These are phyloP conservation scores for Chaetomium cochliodes DNA, from an alignment of 495 filamentous ascomycete genomes.

Conservation along the genomic window DNA sequence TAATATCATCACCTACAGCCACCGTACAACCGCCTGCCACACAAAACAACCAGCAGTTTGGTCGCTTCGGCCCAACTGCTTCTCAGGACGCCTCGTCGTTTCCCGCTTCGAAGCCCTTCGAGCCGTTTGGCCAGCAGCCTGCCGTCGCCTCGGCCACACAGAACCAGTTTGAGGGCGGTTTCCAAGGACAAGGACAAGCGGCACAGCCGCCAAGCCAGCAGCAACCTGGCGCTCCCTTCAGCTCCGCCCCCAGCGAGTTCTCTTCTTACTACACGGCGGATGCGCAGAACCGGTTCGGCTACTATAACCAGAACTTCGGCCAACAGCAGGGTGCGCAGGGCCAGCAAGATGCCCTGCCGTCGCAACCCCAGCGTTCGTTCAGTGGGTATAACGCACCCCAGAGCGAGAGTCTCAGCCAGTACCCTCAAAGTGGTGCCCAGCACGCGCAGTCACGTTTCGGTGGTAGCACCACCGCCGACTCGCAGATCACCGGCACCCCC, in stretches of 20 bases:
- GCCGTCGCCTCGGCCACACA: constrained; percentile 45
- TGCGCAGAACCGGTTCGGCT: constrained; percentile 70
- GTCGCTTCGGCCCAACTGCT: constrained; percentile 63
- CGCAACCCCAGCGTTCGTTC: constrained; percentile 64
- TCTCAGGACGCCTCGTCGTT: constrained; percentile 58
- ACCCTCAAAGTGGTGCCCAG: constrained; percentile 63
- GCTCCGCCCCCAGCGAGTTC: constrained; percentile 75
- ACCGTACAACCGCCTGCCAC: constrained; percentile 48
- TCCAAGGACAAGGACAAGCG: constrained; percentile 60
- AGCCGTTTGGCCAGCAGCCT: constrained; percentile 76
- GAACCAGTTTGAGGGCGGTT: constrained; percentile 45
- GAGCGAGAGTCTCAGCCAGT: constrained; percentile 71
- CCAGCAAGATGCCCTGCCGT: constrained; percentile 67
- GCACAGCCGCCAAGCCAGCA: constrained; percentile 52
- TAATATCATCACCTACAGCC: constrained; percentile 34
- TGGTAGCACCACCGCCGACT: constrained; percentile 64
- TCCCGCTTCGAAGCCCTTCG: constrained; percentile 76
- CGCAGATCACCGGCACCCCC: constrained; percentile 80
- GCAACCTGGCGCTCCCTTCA: constrained; percentile 59
- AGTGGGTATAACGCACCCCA: constrained; percentile 75
- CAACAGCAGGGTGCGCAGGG: constrained; percentile 61
- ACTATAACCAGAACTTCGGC: constrained; percentile 70
- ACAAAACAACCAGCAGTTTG: constrained; percentile 60
- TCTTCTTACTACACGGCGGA: constrained; percentile 87
- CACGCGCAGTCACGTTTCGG: constrained; percentile 35